These are phyloP conservation scores for Ogataea henricii DNA, from an alignment of 805 yeast species.

Conservation along the genomic window DNA sequence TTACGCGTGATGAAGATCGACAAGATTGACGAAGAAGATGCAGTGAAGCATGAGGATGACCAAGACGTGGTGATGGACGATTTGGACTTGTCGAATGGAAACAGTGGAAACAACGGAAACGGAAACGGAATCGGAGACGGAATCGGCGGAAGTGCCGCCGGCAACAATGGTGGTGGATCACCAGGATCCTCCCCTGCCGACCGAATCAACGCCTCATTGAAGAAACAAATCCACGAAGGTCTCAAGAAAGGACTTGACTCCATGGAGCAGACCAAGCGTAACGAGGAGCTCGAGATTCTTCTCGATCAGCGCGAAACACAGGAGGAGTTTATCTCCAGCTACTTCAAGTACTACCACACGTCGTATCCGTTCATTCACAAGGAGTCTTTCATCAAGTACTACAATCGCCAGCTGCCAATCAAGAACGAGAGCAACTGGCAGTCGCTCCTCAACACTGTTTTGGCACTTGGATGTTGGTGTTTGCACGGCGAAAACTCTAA, in stretches of 20 bases:
- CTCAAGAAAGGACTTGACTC: conserved; percentile 23
- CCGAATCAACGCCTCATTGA: conserved; percentile 19
- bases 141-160: neutral
- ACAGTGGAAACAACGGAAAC: neutral
- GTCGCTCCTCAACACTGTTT: conserved; percentile 54
- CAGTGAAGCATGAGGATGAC: conserved; percentile 19
- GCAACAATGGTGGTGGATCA: neutral
- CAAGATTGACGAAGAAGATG: conserved; percentile 29
- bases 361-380: conserved; percentile 63
- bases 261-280: conserved; percentile 18
- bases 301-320: conserved; percentile 26
- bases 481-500: conserved; percentile 53
- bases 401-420: conserved; percentile 42
- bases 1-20: conserved; percentile 40
- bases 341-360: conserved; percentile 60
- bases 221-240: conserved; percentile 25
- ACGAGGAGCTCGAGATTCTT: conserved; percentile 20
- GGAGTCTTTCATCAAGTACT: conserved; percentile 52
- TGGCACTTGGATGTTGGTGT: conserved; percentile 75
- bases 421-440: conserved; percentile 52
- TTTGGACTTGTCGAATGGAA: conserved; percentile 12
- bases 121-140: neutral
- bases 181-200: conserved; percentile 8
- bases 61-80: conserved; percentile 22
- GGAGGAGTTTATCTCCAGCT: conserved; percentile 41